A percentile compares a stretch with the other conserved stretches of the same genome.
Evolutionary conservation across 1,284 basidiomycete species (phyloP).

Genomic region (Boletus sp.): DNA sequence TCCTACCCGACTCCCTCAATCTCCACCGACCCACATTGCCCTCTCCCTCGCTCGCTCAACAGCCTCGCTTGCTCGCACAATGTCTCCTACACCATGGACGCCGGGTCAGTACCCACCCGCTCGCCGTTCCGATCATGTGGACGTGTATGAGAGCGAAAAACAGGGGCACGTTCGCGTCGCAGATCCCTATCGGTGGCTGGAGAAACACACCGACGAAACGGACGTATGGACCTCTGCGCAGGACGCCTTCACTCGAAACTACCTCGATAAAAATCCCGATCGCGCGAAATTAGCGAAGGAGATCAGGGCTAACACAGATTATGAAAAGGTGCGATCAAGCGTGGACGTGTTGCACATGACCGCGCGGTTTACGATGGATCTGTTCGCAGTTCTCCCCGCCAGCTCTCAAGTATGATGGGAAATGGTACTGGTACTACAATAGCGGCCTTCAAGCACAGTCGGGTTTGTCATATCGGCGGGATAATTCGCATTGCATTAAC

Average conservation of each 20-base stretch:
- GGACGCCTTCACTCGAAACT: conserved; percentile 54
- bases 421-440: conserved; percentile 79
- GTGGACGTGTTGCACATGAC: neutral
- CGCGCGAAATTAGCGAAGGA: conserved; percentile 53
- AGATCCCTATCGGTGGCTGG: conserved; percentile 76
- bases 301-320: conserved; percentile 64
- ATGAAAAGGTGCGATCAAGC: conserved; percentile 53
- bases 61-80: conserved; percentile 8
- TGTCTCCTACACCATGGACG: conserved; percentile 37
- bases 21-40: conserved; percentile 9
- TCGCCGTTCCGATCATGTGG: conserved; percentile 61
- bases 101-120: conserved; percentile 57
- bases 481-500: neutral
- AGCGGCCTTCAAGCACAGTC: conserved; percentile 65
- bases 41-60: conserved; percentile 23
- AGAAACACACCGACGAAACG: conserved; percentile 57
- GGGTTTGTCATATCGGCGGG: conserved; percentile 35
- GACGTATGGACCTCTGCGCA: conserved; percentile 63
- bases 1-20: conserved; percentile 11
- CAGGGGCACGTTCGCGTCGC: conserved; percentile 56
- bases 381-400: conserved; percentile 56
- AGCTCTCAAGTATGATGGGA: conserved; percentile 54
- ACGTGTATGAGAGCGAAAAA: conserved; percentile 62
- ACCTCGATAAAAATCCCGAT: conserved; percentile 60
- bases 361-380: conserved; percentile 3